Evolutionary conservation across 805 yeast genomes (phyloP).

Genomic region (Lipomyces spencermartinsiae): DNA sequence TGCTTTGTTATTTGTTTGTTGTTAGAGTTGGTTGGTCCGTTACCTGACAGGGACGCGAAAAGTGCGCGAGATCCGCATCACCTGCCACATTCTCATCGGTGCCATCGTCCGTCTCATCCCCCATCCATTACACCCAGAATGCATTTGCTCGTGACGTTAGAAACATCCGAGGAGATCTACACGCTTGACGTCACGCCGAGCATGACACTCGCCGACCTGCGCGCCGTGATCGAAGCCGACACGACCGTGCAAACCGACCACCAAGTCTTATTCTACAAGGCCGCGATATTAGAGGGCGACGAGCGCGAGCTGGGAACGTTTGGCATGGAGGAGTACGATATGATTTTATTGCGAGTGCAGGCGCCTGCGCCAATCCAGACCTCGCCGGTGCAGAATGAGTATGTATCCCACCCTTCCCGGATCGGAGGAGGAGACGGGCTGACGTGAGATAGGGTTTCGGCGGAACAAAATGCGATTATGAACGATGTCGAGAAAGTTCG

Average conservation of each 20-base stretch:
- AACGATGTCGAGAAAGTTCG: constrained; percentile 46
- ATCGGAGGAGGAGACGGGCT: background rate
- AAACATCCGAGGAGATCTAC: constrained; percentile 56
- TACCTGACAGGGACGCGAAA: background rate
- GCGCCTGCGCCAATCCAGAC: constrained; percentile 14
- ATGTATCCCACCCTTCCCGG: background rate
- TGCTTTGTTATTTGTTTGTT: background rate
- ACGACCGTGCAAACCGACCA: constrained; percentile 56
- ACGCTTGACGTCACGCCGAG: constrained; percentile 70
- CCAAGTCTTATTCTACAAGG: constrained; percentile 60
- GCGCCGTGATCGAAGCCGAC: constrained; percentile 76
- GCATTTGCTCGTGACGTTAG: constrained; percentile 61
- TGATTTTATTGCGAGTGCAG: constrained; percentile 51
- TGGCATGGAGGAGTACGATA: constrained; percentile 63
- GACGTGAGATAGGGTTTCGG: background rate
- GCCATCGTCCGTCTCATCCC: background rate
- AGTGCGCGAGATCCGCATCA: background rate
- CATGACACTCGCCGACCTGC: constrained; percentile 68
- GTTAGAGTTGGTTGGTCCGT: background rate
- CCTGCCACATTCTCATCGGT: background rate
- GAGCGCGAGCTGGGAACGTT: constrained; percentile 53
- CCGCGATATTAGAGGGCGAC: constrained; percentile 49
- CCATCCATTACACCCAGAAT: constrained; percentile 44
- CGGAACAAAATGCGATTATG: constrained; percentile 23
- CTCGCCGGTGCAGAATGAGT: constrained; percentile 3